Evolutionary conservation across 805 yeast species (phyloP).

Genomic region (Clavispora fructus): DNA sequence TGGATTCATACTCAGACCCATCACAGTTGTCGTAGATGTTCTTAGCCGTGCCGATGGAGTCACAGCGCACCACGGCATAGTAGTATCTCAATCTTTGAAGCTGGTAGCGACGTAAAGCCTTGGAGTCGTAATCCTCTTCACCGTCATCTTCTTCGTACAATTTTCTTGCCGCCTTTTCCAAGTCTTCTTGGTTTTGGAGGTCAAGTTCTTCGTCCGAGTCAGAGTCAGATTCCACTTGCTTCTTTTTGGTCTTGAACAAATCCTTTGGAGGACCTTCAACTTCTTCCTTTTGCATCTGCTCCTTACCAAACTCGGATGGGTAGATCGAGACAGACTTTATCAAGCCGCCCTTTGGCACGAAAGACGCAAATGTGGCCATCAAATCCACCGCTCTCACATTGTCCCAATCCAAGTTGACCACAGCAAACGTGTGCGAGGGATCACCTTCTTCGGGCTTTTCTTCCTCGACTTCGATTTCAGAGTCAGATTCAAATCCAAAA

Average conservation of each 20-base stretch:
- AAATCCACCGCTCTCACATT: conserved; percentile 82
- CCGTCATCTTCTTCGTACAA: conserved; percentile 78
- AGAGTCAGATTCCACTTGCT: conserved; percentile 24
- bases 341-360: conserved; percentile 70
- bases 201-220: conserved; percentile 38
- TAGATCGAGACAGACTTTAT: conserved; percentile 66
- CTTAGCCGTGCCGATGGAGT: conserved; percentile 63
- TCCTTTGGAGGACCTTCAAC: conserved; percentile 90
- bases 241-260: conserved; percentile 51
- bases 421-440: conserved; percentile 78
- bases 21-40: conserved; percentile 82
- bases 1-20: conserved; percentile 92
- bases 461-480: conserved; percentile 52
- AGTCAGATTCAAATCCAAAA: conserved; percentile 44
- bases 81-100: conserved; percentile 87
- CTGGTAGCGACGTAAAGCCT: conserved; percentile 82
- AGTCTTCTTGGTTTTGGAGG: conserved; percentile 40
- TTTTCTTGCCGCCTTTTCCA: conserved; percentile 61
- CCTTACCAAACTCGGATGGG: conserved; percentile 92
- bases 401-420: conserved; percentile 97
- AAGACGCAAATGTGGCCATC: conserved; percentile 82
- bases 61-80: conserved; percentile 87
- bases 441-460: conserved; percentile 79
- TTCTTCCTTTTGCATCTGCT: conserved; percentile 85
- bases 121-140: conserved; percentile 77